Evolutionary conservation across 2,329 filamentous ascomycete species (phyloP).

Genomic region (Epichloe uncinata): DNA sequence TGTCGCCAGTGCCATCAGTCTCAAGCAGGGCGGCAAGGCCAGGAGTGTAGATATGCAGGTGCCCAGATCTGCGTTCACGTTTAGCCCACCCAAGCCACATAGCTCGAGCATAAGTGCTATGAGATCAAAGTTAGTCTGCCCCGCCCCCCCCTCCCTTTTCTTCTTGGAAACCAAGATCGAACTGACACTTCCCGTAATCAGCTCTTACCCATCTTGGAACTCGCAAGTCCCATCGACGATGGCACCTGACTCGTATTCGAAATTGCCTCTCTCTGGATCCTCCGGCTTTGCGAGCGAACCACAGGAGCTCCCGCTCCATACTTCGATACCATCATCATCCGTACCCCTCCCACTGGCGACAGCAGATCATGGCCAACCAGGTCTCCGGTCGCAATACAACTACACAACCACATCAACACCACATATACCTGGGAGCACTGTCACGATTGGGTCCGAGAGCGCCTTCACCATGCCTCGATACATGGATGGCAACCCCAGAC

Average conservation of each 20-base stretch:
- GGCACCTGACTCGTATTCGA: conserved; percentile 37
- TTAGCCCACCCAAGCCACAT: conserved; percentile 42
- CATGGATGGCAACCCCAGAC: conserved; percentile 38
- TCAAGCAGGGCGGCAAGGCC: conserved; percentile 41
- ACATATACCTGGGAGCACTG: conserved; percentile 31
- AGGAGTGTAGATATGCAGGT: conserved; percentile 39
- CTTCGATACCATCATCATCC: conserved; percentile 34
- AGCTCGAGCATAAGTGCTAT: conserved; percentile 38
- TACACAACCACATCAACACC: conserved; percentile 39
- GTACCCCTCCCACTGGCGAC: conserved; percentile 37
- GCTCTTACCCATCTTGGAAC: conserved; percentile 46
- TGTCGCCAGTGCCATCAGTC: conserved; percentile 40
- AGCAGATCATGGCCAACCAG: conserved; percentile 32
- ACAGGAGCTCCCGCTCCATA: conserved; percentile 39
- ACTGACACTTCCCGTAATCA: conserved; percentile 34
- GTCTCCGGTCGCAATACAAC: conserved; percentile 41
- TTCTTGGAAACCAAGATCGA: conserved; percentile 13
- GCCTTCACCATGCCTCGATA: conserved; percentile 42
- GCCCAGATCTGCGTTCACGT: conserved; percentile 44
- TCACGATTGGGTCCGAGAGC: conserved; percentile 26
- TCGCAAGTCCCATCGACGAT: conserved; percentile 38
- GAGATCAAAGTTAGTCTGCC: conserved; percentile 48
- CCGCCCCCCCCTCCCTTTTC: neutral
- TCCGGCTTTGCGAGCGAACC: conserved; percentile 36
- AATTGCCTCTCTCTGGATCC: conserved; percentile 36